Base-by-base conservation (phyloP, 2,329 filamentous ascomycete species). In the Arachnomyces sp. region DNA sequence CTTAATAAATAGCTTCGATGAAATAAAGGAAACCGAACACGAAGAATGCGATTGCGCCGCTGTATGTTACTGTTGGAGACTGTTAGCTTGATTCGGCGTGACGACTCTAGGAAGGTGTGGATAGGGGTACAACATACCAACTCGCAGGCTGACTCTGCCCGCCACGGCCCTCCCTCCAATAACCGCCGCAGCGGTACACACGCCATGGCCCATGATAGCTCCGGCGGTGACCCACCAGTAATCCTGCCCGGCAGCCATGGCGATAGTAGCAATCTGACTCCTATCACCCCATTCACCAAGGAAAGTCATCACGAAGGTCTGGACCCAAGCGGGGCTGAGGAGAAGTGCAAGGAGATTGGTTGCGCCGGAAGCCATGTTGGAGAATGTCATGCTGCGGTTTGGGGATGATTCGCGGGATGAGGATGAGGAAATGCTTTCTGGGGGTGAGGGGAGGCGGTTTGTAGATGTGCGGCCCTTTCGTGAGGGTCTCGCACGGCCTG, bases 281-380 rank as follows among this genome's bases (percentile, higher is more conserved):
- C 92, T 80, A 57, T 98, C 92, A 42, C 92, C 92, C 92, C 92
- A 98, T 63, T 98, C 92, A 31, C 92, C 92, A 20, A 98, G 68
- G 67, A 98, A 98, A 2, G 92, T 98, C 92, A 98, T 98, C 53
- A 93, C 78, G 59, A 98, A 98, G 0, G 92, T 98, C 66, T 96
- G 90, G 11, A 98, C 92, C 92, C 92, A 98, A 1, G 89, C 92
- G 1, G 92, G 92, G 63, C 86, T 94, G 30, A 98, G 73, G 3
- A 98, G 74, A 5, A 98, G 72, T 8, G 85, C 88, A 47, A 88
- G 78, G 3, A 98, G 76, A 54, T 98, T 98, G 60, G 81, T 80
- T 16, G 95, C 67, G 1, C 92, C 89, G 14, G 73, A 59, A n/a
- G 76, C 45, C 7, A 61, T 39, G 34, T 63, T 62, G 60, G 46